Evolutionary conservation across 1,284 basidiomycete species (phyloP), one percentile per base, ranked within the genome.

Genomic region (Rhodofomes roseus): DNA sequence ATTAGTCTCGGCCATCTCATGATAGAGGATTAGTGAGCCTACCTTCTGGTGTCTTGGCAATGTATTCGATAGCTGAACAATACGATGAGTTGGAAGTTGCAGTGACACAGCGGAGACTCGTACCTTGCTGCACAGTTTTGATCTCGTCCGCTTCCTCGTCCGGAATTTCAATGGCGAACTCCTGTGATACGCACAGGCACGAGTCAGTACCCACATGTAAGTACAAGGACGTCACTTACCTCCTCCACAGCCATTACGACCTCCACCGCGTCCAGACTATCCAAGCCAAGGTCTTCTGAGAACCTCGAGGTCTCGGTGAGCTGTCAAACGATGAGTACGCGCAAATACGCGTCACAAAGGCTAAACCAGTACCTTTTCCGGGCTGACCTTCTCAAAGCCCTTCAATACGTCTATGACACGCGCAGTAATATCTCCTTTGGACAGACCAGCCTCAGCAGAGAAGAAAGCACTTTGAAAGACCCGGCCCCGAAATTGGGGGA

Each of bases 181-280:
- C 93, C 93, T 95, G 65, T 27, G 39, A 7, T n/a, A n/a, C n/a
- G n/a, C n/a, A n/a, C n/a, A n/a, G n/a, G n/a, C 54, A 53, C 41
- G 58, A 18, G 62, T 36, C 7, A 9, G 7, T 27, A 20, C 2
- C 25, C 16, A 22, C 27, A 37, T 25, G 14, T 18, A 25, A 12
- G 39, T 23, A 18, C 20, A 29, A 46, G 37, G 59, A 29, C n/a
- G 18, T 23, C 23, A n/a, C 8, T 48, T 74, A 94, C 96, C 88
- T 99, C 96, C 79, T 99, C 97, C 67, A 99, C 92, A 52, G 96
- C 95, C 96, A 99, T 98, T 70, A 99, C 94, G 46, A 98, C 96
- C 77, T 99, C 97, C 46, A 99, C 96, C 51, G 95, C 87, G 76
- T 99, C 97, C 71, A 99, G 81, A 70, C 95, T 98, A 80, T 99